phyloP scores from a whole-genome alignment of 371 early-diverging fungal genomes.

The Gilbertella persicaria region DNA sequence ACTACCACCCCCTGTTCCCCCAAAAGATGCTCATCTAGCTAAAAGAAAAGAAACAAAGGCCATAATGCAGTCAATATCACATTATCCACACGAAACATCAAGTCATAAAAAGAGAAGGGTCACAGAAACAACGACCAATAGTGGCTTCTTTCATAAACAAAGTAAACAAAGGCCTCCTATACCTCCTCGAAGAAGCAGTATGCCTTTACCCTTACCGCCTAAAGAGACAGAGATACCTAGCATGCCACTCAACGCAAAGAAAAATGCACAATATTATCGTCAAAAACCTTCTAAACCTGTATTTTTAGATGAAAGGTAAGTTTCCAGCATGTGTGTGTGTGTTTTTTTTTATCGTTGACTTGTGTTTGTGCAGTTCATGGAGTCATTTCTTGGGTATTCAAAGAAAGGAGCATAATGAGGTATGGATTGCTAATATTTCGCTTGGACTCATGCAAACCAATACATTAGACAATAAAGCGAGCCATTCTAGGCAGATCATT shows the following conservation, averaged over 20 bases:
- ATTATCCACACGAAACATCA: neutral
- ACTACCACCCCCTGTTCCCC: slow-evolving; percentile 16
- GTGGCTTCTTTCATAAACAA: too few species aligned
- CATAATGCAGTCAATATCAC: neutral
- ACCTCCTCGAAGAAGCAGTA: slow-evolving; percentile 25
- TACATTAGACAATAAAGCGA: slow-evolving; percentile 2
- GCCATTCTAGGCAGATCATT: slow-evolving; percentile 14
- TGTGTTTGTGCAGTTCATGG: too few species aligned
- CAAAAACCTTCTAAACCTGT: neutral
- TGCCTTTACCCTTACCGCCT: slow-evolving; percentile 10
- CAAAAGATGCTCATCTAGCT: slow-evolving; percentile 9
- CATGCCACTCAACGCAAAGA: slow-evolving; percentile 2
- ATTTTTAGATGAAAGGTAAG: neutral
- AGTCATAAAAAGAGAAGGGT: slow-evolving; percentile 1
- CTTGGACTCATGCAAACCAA: too few species aligned
- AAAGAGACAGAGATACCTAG: neutral
- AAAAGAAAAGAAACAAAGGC: neutral
- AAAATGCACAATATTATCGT: neutral
- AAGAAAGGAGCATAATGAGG: too few species aligned
- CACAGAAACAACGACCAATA: neutral
- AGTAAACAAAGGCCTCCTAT: slow-evolving; percentile 8
- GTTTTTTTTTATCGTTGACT: too few species aligned
- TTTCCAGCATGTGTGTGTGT: too few species aligned
- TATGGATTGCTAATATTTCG: too few species aligned
- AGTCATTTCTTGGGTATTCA: too few species aligned